A percentile compares a stretch with the other conserved stretches of the same genome.
Evolutionary conservation across 148 eudicot genomes (phyloP).

Genomic region (Fagopyrum homotropicum): DNA sequence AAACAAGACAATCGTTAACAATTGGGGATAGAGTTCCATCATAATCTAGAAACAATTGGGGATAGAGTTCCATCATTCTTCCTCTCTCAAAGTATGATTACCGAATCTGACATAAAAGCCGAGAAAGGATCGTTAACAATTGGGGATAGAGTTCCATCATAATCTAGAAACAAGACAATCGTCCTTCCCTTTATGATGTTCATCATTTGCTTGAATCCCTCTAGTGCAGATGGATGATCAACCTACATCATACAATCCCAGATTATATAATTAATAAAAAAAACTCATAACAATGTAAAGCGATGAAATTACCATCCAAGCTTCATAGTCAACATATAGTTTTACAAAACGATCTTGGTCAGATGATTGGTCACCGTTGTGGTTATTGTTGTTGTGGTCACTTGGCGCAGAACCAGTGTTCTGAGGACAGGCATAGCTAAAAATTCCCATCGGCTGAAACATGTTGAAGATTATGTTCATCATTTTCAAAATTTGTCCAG

Average conservation of each 20-base stretch:
- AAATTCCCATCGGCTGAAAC: not conserved
- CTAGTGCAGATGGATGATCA: conserved; percentile 14
- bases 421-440: not conserved
- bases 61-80: too few relatives aligned
- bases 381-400: not conserved
- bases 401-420: not conserved
- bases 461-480: conserved; percentile 4
- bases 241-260: not conserved
- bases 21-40: too few relatives aligned
- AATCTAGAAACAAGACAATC: conserved; percentile 11
- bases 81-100: not conserved
- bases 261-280: not conserved
- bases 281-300: not conserved
- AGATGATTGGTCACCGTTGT: not conserved
- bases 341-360: not conserved
- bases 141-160: conserved; percentile 14
- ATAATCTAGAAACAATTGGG: too few relatives aligned
- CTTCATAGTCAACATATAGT: not conserved
- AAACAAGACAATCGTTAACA: too few relatives aligned
- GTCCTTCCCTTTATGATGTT: not conserved
- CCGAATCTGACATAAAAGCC: conserved; percentile 15
- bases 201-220: conserved; percentile 2
- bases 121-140: conserved; percentile 9
- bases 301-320: conserved; percentile 1
- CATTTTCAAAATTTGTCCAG: not conserved